phyloP scores from a whole-genome alignment of 2,329 filamentous ascomycete species.

The Aspergillus versicolor region DNA sequence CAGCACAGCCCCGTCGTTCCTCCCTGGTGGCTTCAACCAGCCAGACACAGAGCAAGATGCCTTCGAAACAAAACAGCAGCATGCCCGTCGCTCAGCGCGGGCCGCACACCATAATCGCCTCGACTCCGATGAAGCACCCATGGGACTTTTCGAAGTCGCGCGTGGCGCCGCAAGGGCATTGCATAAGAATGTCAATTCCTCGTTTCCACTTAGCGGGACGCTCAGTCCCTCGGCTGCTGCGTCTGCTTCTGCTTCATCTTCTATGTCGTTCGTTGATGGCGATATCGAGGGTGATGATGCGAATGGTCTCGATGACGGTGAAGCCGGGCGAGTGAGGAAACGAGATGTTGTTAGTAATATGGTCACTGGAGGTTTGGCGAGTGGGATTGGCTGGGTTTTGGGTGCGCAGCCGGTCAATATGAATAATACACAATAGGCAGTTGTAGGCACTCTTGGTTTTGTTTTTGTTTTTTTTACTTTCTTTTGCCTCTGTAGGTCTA shows the following conservation, averaged over 20 bases:
- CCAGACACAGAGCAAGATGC: constrained; percentile 45
- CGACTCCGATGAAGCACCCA: constrained; percentile 46
- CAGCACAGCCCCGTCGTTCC: constrained; percentile 16
- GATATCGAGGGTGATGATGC: background rate
- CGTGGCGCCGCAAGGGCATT: constrained; percentile 50
- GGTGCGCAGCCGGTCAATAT: constrained; percentile 51
- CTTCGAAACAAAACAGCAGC: constrained; percentile 44
- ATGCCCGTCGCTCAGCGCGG: constrained; percentile 34
- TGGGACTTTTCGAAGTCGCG: constrained; percentile 54
- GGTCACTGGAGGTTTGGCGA: constrained; percentile 61
- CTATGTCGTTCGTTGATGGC: constrained; percentile 7
- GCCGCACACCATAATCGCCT: constrained; percentile 27
- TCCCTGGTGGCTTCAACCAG: constrained; percentile 47
- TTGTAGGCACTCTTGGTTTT: background rate
- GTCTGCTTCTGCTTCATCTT: constrained; percentile 5
- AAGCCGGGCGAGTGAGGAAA: constrained; percentile 43
- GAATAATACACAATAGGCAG: constrained; percentile 7
- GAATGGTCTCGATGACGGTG: constrained; percentile 14
- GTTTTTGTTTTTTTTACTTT: background rate
- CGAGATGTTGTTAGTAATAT: constrained; percentile 61
- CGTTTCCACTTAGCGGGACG: constrained; percentile 42
- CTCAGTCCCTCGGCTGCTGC: background rate
- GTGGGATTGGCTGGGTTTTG: constrained; percentile 64
- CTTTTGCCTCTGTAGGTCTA: background rate
- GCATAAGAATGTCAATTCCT: constrained; percentile 39